Base-by-base conservation (phyloP, 495 filamentous ascomycete species). In the Sporormia fimetaria region DNA sequence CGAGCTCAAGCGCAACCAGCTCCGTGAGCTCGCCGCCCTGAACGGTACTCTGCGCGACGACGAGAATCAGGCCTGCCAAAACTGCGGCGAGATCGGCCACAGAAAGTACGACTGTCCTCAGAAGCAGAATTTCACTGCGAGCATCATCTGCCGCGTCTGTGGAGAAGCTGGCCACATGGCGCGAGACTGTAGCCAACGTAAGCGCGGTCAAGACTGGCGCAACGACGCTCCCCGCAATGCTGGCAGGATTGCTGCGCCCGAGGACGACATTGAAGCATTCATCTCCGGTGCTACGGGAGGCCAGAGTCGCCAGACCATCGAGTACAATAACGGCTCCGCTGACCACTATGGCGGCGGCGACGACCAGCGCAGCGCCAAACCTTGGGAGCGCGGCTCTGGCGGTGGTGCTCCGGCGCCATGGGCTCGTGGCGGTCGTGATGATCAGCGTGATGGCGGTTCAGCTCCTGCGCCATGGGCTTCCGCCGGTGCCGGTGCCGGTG, bases 51-150 rank as follows among this genome's bases (percentile, higher is more conserved):
- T 98, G 17, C 87, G 90, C 63, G 90, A 98, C 55, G 90, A 98
- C 54, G 90, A 98, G 62, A 96, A 96, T 65, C 90, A 96, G 61
- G 88, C 90, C 44, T 99, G 92, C 68, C 92, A 96, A 66, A 99
- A 99, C 69, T 99, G 92, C 76, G 92, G 88, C 50, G 83, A 99
- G 73, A 96, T 99, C 45, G 92, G 92, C 41, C 92, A 99, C 63
- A 78, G 92, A 60, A 99, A 96, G 63, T 96, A 94, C 54, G 92
- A 99, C 61, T 99, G 92, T 51, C 92, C 92, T 5, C 81, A 99
- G 67, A 85, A 93, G 61, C 81, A 83, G 58, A 99, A 99, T 62
- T 96, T 81, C 64, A 96, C 92, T 17, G 86, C 92, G 53, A 94
- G 87, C 59, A 95, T 96, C 63, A 99, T 99, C 62, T 99, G 92